phyloP scores from a whole-genome alignment of 176 grass and related monocot genomes.

The Rhynchospora pubera region DNA sequence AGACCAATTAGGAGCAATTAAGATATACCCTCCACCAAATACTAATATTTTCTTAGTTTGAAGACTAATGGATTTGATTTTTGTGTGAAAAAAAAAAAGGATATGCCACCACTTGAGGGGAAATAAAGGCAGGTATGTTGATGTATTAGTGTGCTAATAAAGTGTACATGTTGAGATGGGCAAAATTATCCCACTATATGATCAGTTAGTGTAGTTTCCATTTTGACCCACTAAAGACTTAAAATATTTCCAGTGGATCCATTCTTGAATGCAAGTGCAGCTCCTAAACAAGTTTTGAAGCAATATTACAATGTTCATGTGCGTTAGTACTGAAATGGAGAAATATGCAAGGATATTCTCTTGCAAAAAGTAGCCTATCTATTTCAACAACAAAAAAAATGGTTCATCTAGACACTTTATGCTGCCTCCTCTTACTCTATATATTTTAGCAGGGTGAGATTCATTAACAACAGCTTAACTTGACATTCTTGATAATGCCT shows the following conservation, averaged over 20 bases:
- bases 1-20: neutral
- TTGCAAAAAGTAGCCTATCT: too few relatives aligned
- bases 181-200: neutral
- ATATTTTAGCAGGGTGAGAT: too few relatives aligned
- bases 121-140: conserved; percentile 54
- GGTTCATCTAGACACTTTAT: too few relatives aligned
- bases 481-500: too few relatives aligned
- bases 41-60: neutral
- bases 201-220: neutral
- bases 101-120: conserved; percentile 30
- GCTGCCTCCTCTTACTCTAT: too few relatives aligned
- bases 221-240: neutral
- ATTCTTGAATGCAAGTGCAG: conserved; percentile 68
- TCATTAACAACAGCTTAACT: too few relatives aligned
- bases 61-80: neutral
- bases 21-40: neutral
- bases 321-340: too few relatives aligned
- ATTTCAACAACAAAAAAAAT: too few relatives aligned
- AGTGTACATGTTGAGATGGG: too few relatives aligned
- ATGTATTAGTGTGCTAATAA: conserved; percentile 29
- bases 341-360: too few relatives aligned
- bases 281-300: conserved; percentile 47
- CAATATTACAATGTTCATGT: too few relatives aligned
- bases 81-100: conserved; percentile 33
- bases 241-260: conserved; percentile 57